Evolutionary conservation across 306 rosid species (phyloP).

Genomic region (Ormosia emarginata): DNA sequence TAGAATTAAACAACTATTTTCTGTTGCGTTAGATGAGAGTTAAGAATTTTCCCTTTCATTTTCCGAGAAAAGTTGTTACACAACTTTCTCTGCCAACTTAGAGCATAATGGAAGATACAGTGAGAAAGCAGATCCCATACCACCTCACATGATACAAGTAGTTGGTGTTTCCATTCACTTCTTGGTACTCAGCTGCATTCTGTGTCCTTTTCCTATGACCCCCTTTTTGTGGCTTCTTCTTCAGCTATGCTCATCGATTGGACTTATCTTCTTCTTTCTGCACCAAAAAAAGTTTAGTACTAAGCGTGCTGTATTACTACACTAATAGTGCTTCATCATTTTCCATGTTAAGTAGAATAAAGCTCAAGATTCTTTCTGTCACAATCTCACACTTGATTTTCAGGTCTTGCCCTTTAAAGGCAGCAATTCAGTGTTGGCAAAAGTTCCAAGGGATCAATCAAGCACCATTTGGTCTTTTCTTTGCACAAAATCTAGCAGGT

Average conservation of each 20-base stretch:
- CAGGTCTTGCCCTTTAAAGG: conserved; percentile 23
- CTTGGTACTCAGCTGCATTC: conserved; percentile 49
- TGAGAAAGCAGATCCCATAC: not conserved
- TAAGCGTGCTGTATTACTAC: conserved; percentile 19
- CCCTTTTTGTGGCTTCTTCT: conserved; percentile 35
- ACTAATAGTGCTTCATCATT: not conserved
- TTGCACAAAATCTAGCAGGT: not conserved
- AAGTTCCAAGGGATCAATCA: conserved; percentile 12
- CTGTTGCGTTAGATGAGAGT: conserved; percentile 64
- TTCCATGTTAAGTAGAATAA: conserved; percentile 38
- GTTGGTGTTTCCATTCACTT: conserved; percentile 57
- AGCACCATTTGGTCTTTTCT: conserved; percentile 7
- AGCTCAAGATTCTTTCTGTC: conserved; percentile 11
- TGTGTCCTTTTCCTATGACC: conserved; percentile 22
- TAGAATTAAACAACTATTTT: conserved; percentile 11
- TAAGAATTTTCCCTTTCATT: conserved; percentile 53
- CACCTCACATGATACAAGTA: conserved; percentile 23
- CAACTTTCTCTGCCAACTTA: conserved; percentile 24
- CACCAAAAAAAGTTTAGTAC: conserved; percentile 21
- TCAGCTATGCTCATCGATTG: conserved; percentile 12
- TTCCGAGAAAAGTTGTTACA: not conserved
- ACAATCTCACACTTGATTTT: conserved; percentile 12
- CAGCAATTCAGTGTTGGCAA: not conserved
- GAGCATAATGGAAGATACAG: conserved; percentile 13
- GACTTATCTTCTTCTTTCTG: conserved; percentile 12